These are phyloP conservation scores for Retiboletus flavoniger DNA, from an alignment of 1,284 basidiomycete genomes.

Conservation along the genomic window DNA sequence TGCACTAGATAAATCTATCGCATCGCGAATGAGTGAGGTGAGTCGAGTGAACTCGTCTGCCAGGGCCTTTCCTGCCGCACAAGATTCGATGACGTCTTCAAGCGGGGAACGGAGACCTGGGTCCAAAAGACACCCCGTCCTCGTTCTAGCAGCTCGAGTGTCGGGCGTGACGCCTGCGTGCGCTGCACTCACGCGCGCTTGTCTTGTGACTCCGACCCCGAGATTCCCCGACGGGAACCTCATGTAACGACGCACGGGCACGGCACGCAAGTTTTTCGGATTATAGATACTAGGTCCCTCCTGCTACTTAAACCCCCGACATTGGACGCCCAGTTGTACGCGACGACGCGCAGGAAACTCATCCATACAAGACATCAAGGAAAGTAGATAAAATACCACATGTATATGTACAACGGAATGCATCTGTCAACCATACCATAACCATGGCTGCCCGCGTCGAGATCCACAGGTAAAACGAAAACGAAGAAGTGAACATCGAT, in stretches of 20 bases:
- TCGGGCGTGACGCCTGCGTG: too few species aligned
- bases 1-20: not conserved
- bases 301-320: too few species aligned
- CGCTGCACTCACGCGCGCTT: too few species aligned
- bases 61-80: not conserved
- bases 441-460: not conserved
- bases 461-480: not conserved
- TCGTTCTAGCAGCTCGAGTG: too few species aligned
- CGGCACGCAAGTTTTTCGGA: too few species aligned
- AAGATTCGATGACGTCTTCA: not conserved
- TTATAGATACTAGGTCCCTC: too few species aligned
- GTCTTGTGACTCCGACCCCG: too few species aligned
- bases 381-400: not conserved
- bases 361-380: too few species aligned
- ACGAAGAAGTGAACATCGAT: not conserved
- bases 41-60: conserved; percentile 1
- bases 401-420: not conserved
- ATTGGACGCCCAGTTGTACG: too few species aligned
- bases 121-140: not conserved
- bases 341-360: too few species aligned
- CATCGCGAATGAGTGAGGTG: not conserved
- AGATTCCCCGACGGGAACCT: too few species aligned
- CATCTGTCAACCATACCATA: not conserved
- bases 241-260: too few species aligned
- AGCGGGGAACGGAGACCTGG: not conserved